Evolutionary conservation across 305 asterid species (phyloP).

Genomic region (Ajuga reptans): DNA sequence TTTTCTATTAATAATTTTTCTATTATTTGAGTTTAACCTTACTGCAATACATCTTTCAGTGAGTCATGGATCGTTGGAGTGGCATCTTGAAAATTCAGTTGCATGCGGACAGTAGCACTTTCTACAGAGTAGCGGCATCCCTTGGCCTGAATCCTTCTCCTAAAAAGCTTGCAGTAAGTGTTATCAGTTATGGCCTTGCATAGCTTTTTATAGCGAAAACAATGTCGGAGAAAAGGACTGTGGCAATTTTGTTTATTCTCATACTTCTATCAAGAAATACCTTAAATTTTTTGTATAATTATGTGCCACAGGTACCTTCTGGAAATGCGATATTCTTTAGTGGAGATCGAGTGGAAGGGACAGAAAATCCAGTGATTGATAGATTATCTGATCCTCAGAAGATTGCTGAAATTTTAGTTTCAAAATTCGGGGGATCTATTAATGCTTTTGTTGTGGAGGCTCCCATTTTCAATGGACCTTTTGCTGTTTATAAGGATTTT

Average conservation of each 20-base stretch:
- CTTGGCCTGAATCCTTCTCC: conserved; percentile 55
- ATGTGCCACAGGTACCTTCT: conserved; percentile 56
- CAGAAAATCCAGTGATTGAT: conserved; percentile 75
- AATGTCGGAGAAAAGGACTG: background rate
- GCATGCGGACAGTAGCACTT: conserved; percentile 40
- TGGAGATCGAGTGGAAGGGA: conserved; percentile 76
- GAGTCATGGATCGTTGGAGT: conserved; percentile 81
- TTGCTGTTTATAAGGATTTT: conserved; percentile 83
- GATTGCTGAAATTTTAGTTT: conserved; percentile 67
- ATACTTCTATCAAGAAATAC: background rate
- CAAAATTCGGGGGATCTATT: conserved; percentile 67
- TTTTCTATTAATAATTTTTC: background rate
- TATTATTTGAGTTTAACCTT: background rate
- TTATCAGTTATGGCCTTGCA: background rate
- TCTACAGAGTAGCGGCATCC: conserved; percentile 75
- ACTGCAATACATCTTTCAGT: conserved; percentile 10
- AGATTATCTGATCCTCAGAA: conserved; percentile 67
- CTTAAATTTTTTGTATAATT: background rate
- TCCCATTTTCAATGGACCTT: conserved; percentile 67
- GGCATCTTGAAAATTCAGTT: conserved; percentile 66
- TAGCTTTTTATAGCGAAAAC: background rate
- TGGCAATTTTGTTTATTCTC: conserved; percentile 1
- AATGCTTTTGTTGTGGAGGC: conserved; percentile 92
- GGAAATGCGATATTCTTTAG: conserved; percentile 77
- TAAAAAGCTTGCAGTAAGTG: conserved; percentile 53